Evolutionary conservation across 495 filamentous ascomycete genomes (phyloP), one percentile per base, ranked within the genome.

Genomic region (Trichoderma erinaceum): DNA sequence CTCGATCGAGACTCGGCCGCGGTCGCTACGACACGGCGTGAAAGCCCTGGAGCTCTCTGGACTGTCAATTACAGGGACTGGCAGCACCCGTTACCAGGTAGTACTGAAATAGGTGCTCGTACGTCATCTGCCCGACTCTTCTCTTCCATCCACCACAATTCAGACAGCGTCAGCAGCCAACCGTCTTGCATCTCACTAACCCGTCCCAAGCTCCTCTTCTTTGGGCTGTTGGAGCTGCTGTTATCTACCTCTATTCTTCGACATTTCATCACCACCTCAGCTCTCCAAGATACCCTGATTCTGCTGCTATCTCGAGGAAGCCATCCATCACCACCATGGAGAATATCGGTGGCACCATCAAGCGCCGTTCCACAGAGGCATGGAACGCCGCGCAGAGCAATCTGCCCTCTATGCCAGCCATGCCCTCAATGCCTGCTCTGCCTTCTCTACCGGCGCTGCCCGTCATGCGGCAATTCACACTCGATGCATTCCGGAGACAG

Each of bases 281-380:
- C 63, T 38, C 11, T 56, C 29, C 50, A 56, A 8, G 18, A 56
- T 56, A 27, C 50, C 21, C 23, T 58, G 50, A 12, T 8, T 21
- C 50, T 21, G 13, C 21, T 10, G 50, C 50, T 25, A 61, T 13
- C 56, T 16, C 56, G 8, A 10, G 13, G 56, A 61, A 61, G 25
- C 23, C 13, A 23, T 52, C 35, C 35, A 13, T 3, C 65, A 23
- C 35, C 46, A 44, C 41, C 67, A 73, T 66, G 63, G 81, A 82
- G 79, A 78, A 82, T 44, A 79, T 78, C 48, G 80, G 82, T 70
- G 70, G 74, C 21, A 73, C 76, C 61, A 73, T 83, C 68, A 80
- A 77, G 72, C 79, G 79, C 52, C 80, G 79, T 32, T 78, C 80
- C 21, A 78, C 76, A 35, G 79, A 82, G 70, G 72, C 81, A 58